These are phyloP conservation scores for Neofusicoccum umdonicola DNA, from an alignment of 2,329 filamentous ascomycete genomes.

Conservation along the genomic window DNA sequence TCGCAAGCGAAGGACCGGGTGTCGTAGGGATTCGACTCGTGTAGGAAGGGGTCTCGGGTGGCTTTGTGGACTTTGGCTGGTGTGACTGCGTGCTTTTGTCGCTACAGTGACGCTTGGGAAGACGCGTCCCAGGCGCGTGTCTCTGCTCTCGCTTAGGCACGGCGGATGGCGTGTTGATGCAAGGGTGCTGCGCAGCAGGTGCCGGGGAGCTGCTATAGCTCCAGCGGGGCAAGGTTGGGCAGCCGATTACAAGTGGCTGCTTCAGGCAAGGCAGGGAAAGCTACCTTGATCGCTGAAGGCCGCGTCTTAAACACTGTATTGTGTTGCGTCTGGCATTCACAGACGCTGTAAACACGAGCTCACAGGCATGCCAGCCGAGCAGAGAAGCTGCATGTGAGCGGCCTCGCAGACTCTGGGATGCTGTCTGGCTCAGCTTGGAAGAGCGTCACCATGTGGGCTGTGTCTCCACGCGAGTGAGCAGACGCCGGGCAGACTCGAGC, in stretches of 20 bases:
- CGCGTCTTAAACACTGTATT: background rate
- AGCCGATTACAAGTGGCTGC: background rate
- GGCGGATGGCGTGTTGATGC: slow-evolving; percentile 5
- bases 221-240: background rate
- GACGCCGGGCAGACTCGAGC: background rate
- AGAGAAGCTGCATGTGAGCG: background rate
- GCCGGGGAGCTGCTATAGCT: slow-evolving; percentile 16
- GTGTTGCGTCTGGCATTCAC: background rate
- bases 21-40: background rate
- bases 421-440: background rate
- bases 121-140: slow-evolving; percentile 15
- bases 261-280: too few species aligned
- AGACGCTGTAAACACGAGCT: background rate
- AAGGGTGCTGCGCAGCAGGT: slow-evolving; percentile 7
- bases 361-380: background rate
- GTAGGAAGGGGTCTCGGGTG: background rate
- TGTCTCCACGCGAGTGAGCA: background rate
- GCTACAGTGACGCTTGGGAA: slow-evolving; percentile 5
- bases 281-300: too few species aligned
- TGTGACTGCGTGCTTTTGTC: background rate
- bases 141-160: slow-evolving; percentile 9
- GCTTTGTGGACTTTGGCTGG: background rate
- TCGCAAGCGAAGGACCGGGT: background rate
- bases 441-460: background rate
- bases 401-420: background rate